These are phyloP conservation scores for Nemania serpens DNA, from an alignment of 2,329 filamentous ascomycete genomes.

Conservation along the genomic window DNA sequence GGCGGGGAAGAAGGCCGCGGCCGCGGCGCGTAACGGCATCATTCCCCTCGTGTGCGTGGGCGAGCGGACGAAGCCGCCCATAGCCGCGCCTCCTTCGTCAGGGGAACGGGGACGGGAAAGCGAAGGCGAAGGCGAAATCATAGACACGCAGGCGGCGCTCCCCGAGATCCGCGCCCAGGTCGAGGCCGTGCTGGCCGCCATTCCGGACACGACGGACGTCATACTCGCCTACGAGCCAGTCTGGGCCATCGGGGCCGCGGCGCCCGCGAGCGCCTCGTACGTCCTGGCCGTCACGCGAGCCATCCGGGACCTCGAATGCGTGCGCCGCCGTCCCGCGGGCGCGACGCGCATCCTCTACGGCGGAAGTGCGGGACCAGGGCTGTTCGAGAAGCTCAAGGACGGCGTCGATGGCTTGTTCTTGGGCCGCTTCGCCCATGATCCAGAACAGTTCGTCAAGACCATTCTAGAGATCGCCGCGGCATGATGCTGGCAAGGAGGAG, in stretches of 20 bases:
- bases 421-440: constrained; percentile 80
- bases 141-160: constrained; percentile 59
- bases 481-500: constrained; percentile 26
- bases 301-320: constrained; percentile 59
- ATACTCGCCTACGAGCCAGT: constrained; percentile 87
- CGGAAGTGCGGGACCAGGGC: constrained; percentile 79
- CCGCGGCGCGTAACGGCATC: constrained; percentile 70
- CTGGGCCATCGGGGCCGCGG: constrained; percentile 80
- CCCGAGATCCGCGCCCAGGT: constrained; percentile 71
- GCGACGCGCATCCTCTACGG: constrained; percentile 76
- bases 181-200: constrained; percentile 61
- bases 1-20: constrained; percentile 71
- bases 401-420: constrained; percentile 81
- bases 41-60: constrained; percentile 81
- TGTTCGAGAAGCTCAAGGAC: constrained; percentile 69
- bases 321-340: constrained; percentile 55
- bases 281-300: constrained; percentile 72
- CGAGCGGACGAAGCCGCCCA: constrained; percentile 57
- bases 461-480: constrained; percentile 69
- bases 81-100: background rate
- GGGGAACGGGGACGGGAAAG: constrained; percentile 32
- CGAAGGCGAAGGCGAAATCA: constrained; percentile 38
- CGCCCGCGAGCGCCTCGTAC: constrained; percentile 73
- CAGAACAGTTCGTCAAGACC: constrained; percentile 71
- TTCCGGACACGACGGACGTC: constrained; percentile 68